Evolutionary conservation across 139 green algal species (phyloP), one percentile per base, ranked within the genome.

Genomic region (Zygnema circumcarinatum): DNA sequence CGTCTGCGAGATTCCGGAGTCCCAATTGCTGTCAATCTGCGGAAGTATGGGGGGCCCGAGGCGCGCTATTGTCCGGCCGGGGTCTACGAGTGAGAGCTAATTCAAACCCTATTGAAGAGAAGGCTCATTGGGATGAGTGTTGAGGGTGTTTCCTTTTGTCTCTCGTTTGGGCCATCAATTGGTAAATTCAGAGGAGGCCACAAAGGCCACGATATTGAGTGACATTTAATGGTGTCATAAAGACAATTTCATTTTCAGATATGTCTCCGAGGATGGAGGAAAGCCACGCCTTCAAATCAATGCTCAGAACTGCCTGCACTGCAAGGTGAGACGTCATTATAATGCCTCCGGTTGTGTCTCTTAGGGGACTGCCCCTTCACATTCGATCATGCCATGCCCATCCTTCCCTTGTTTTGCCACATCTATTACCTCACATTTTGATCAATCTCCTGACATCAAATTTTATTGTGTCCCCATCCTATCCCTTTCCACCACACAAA

Each of bases 301-400:
- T 87, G 96, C 96, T 0, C 96, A 98, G 86, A 98, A 99, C 92
- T 99, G 96, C 90, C 88, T 98, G 87, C 96, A 99, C 90, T 99
- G 96, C 96, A 99, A 99, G 90, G 94, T 78, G 38, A 38, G 3
- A 25, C 3, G 3, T n/a, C 2, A 72, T 72, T 72, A 72, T n/a
- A n/a, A n/a, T n/a, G n/a, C 69, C 11, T 79, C 11, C 75, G 31
- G 41, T 35, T 16, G 72, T 79, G 72, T 36, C 20, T 16, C 20
- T 21, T n/a, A n/a, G n/a, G n/a, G n/a, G n/a, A n/a, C n/a, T n/a
- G n/a, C n/a, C n/a, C n/a, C n/a, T n/a, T n/a, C n/a, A n/a, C n/a
- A n/a, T n/a, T n/a, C n/a, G n/a, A n/a, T n/a, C n/a, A n/a, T n/a
- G n/a, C n/a, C n/a, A n/a, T n/a, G n/a, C n/a, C n/a, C n/a, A n/a